These are phyloP conservation scores for Podospora conica DNA, from an alignment of 495 filamentous ascomycete species.

Conservation along the genomic window DNA sequence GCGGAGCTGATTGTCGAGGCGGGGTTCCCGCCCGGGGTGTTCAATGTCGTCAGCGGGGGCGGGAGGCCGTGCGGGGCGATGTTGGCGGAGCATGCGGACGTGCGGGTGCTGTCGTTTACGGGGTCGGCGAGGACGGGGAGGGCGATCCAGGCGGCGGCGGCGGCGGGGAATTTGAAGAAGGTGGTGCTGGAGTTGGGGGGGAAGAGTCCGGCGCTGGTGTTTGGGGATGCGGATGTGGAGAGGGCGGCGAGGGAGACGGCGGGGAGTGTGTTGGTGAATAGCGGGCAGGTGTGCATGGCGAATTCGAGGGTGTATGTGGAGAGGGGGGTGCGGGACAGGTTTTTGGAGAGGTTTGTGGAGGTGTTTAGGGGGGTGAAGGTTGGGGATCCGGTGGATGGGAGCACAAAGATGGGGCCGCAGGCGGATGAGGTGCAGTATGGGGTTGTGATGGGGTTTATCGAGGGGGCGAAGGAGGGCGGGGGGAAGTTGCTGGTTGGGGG, in stretches of 20 bases:
- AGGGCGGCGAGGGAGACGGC: conserved; percentile 64
- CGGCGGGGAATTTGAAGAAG: conserved; percentile 56
- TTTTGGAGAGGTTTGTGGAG: conserved; percentile 50
- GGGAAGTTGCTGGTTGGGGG: conserved; percentile 27
- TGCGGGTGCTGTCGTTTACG: conserved; percentile 53
- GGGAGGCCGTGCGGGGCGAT: conserved; percentile 46
- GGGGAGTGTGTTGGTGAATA: conserved; percentile 66
- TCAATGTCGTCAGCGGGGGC: conserved; percentile 55
- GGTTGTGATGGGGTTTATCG: conserved; percentile 29
- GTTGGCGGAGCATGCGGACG: conserved; percentile 46
- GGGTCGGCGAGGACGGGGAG: conserved; percentile 45
- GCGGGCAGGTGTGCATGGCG: conserved; percentile 73
- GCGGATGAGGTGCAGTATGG: conserved; percentile 35
- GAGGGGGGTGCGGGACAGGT: conserved; percentile 47
- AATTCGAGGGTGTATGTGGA: conserved; percentile 72
- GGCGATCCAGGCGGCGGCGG: conserved; percentile 39
- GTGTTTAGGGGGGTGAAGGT: conserved; percentile 55
- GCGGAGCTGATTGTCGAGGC: conserved; percentile 47
- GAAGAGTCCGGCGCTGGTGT: conserved; percentile 66
- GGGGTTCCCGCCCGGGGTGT: conserved; percentile 52
- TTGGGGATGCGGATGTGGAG: conserved; percentile 65
- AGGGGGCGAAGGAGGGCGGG: conserved; percentile 28
- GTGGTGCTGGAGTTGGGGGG: conserved; percentile 79
- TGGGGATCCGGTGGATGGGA: conserved; percentile 55
- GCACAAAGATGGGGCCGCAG: conserved; percentile 61